Evolutionary conservation across 441 rosid genomes (phyloP).

Genomic region (Populus hybrid): DNA sequence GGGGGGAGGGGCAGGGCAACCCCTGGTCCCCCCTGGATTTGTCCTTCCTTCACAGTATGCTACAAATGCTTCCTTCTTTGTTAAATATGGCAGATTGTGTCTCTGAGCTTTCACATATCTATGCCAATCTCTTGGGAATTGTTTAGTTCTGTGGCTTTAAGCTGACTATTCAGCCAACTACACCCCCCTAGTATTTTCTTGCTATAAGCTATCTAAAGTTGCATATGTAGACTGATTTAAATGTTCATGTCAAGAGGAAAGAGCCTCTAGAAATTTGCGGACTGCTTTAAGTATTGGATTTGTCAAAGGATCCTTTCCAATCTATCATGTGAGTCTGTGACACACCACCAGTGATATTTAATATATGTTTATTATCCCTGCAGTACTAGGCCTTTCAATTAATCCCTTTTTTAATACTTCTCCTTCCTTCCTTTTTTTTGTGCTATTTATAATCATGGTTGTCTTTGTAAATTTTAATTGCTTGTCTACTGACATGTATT

Average conservation of each 20-base stretch:
- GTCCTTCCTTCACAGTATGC: neutral
- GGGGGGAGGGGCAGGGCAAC: neutral
- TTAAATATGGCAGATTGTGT: too few species aligned
- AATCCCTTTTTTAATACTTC: neutral
- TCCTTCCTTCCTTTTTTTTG: neutral
- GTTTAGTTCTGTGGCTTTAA: neutral
- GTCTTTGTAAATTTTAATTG: neutral
- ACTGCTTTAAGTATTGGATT: neutral
- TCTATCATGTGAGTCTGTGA: neutral
- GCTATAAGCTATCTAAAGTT: neutral
- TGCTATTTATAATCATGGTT: constrained; percentile 4
- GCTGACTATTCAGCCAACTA: neutral
- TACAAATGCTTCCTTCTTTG: neutral
- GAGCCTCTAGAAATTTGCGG: neutral
- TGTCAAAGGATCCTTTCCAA: neutral
- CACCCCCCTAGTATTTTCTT: neutral
- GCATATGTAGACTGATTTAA: neutral
- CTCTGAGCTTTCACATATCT: neutral
- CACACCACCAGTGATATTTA: neutral
- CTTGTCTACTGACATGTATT: constrained; percentile 27
- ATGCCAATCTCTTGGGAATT: neutral
- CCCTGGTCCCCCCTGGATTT: neutral
- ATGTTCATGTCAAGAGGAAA: neutral
- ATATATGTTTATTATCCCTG: neutral
- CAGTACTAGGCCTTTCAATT: neutral